phyloP scores from a whole-genome alignment of 257 asterid genomes.

The Solanum boliviense region DNA sequence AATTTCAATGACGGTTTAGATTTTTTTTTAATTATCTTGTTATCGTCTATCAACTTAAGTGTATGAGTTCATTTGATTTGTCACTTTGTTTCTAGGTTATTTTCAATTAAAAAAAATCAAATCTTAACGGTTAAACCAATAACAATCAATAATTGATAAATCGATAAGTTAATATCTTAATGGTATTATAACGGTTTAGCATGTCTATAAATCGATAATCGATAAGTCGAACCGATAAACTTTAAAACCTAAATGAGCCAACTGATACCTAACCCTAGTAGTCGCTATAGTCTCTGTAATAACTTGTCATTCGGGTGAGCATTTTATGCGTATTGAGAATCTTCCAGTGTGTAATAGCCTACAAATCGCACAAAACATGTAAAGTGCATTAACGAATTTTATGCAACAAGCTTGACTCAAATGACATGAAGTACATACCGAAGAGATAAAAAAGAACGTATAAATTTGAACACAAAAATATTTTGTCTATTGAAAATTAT shows the following conservation, averaged over 20 bases:
- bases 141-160: too few species aligned
- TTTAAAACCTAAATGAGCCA: too few species aligned
- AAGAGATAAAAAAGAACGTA: neutral
- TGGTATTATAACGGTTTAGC: too few species aligned
- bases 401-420: neutral
- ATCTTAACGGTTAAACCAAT: neutral
- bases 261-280: neutral
- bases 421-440: neutral
- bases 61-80: too few species aligned
- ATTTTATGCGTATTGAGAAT: neutral
- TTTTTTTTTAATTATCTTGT: too few species aligned
- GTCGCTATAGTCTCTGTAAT: neutral
- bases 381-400: neutral
- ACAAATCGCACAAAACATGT: neutral
- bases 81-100: too few species aligned
- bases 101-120: too few species aligned
- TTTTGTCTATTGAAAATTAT: neutral
- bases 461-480: neutral
- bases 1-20: neutral
- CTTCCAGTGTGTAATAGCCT: accelerated
- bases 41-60: too few species aligned
- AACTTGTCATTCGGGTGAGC: too few species aligned
- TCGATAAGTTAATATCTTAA: too few species aligned
- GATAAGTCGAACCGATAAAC: too few species aligned
- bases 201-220: too few species aligned